Conservation (phyloP, 1,139 yeast genomes). For the Insectozyma bohioensis region DNA sequence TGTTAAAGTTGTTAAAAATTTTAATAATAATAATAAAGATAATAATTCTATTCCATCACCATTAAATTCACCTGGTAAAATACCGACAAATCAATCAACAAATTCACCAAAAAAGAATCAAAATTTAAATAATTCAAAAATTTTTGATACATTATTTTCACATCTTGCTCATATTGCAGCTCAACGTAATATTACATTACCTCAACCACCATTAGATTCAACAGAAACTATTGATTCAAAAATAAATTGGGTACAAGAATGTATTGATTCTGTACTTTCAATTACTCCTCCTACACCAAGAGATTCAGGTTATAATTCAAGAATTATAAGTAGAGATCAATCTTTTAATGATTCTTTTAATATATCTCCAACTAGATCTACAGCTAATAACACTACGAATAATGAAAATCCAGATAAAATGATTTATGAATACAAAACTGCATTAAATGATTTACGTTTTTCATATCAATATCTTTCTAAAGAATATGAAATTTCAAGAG, state of each 20-base stretch:
- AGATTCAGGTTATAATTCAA: constrained; percentile 1
- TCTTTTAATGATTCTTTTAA: constrained; percentile 12
- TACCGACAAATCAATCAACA: constrained; percentile 2
- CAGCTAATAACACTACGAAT: constrained; percentile 1
- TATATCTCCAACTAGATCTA: no score
- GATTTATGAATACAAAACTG: constrained; percentile 49
- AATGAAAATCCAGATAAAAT: constrained; percentile 18
- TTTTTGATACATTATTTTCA: constrained; percentile 49
- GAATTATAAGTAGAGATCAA: constrained; percentile 7
- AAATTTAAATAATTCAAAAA: constrained; percentile 1
- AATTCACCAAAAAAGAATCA: constrained; percentile 9
- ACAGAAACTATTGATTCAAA: constrained; percentile 32
- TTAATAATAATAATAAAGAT: constrained; percentile 1
- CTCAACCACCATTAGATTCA: constrained; percentile 30
- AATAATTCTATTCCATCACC: constrained; percentile 9
- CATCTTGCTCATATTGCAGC: constrained; percentile 57
- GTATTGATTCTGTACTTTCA: constrained; percentile 43
- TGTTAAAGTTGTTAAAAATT: constrained; percentile 32
- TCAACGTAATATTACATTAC: constrained; percentile 47
- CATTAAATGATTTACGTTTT: constrained; percentile 59
- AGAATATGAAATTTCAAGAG: constrained; percentile 59
- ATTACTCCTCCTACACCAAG: constrained; percentile 4
- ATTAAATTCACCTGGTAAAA: constrained; percentile 7
- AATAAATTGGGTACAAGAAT: constrained; percentile 52
- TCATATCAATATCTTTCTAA: constrained; percentile 62